Base-by-base conservation (phyloP, 352 stramenopile species). In the Phytophthora nicotianae region DNA sequence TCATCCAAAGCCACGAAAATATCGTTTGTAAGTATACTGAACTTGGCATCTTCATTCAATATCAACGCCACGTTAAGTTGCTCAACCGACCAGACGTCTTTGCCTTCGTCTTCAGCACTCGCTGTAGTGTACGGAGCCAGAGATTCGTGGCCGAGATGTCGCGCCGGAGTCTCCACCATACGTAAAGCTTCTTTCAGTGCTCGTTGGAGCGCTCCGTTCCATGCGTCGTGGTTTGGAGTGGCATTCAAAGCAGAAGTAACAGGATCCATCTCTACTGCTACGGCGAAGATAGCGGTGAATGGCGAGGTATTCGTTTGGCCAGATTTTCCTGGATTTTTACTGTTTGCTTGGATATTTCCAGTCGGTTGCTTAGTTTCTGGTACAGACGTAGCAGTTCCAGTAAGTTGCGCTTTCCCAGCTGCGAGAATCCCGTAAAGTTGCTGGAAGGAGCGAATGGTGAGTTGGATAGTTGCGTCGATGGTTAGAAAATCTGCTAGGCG, bases 401-500 rank as follows among this genome's bases (percentile, higher is more conserved):
- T 46, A 4, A 71, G 24, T 27, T 81, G 70, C 3, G 64, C 50
- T 52, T 88, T 90, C 1, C 83, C 83, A 2, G 71, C 77, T 8
- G 70, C 58, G 13, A 93, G 57, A 5, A 84, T 77, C 10, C 70
- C 68, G 46, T 90, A 80, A 2, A 95, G 64, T 1, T 56, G 57
- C 29, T 89, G 70, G 37, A 95, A 95, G 0, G 85, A 95, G 17
- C 81, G 72, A 13, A 97, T 73, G 0, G 89, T 93, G 43, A 97
- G 79, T 58, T 95, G 84, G 38, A 97, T 90, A 0, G 91, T 92
- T 20, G 91, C 86, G 40, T 95, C 85, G 23, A 95, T 93, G 4
- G 95, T 95, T 19, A 97, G 58, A 37, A 98, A 97, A 65, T 98
- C 95, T 9, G 91, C 88, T 6, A 98, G 75, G 0, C 91, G 85